phyloP scores from a whole-genome alignment of 257 asterid genomes.

The Leonotis leonurus region DNA sequence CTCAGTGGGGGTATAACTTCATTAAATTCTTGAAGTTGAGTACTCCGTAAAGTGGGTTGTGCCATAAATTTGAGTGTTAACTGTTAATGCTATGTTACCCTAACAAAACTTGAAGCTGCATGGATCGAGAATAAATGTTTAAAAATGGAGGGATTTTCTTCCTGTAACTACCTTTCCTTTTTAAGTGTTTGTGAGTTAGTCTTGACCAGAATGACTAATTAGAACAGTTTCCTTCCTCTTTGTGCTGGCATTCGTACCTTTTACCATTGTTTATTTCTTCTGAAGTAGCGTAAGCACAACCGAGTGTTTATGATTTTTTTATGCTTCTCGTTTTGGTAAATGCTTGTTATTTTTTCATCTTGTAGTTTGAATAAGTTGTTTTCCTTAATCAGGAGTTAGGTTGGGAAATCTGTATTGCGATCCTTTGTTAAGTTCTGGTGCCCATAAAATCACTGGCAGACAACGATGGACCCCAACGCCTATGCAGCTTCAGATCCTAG shows the following conservation, averaged over 20 bases:
- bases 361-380: background rate
- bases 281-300: background rate
- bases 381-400: conserved; percentile 60
- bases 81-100: background rate
- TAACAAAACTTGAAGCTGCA: too few species aligned
- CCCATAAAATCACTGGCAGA: conserved; percentile 79
- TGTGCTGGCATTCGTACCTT: background rate
- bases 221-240: background rate
- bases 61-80: background rate
- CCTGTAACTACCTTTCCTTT: background rate
- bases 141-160: background rate
- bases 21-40: background rate
- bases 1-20: background rate
- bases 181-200: background rate
- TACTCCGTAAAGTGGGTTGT: background rate
- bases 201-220: background rate
- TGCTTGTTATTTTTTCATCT: background rate
- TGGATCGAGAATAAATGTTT: background rate
- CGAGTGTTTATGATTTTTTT: background rate
- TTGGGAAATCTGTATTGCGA: conserved; percentile 80
- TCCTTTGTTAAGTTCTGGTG: conserved; percentile 61
- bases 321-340: background rate
- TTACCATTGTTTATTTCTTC: background rate
- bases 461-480: conserved; percentile 98
- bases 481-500: conserved; percentile 89